A percentile compares a stretch with the other conserved stretches of the same genome.
Evolutionary conservation across 257 asterid genomes (phyloP).

Genomic region (Przewalskia tangutica): DNA sequence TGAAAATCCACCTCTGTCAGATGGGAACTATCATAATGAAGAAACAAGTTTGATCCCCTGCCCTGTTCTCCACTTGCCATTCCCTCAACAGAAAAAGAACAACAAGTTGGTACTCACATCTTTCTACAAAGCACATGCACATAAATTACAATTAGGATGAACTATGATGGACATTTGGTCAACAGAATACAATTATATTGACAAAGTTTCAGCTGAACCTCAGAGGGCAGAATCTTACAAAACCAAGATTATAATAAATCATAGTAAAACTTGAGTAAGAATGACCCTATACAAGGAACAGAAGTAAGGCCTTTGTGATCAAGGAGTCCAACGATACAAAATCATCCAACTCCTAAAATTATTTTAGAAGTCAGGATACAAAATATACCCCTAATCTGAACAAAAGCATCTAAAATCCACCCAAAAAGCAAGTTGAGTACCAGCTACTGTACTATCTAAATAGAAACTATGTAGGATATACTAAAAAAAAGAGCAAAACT

Average conservation of each 20-base stretch:
- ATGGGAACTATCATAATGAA: neutral
- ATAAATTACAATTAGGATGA: neutral
- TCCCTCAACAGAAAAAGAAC: neutral
- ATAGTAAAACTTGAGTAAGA: neutral
- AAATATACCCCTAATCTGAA: neutral
- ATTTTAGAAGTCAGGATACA: neutral
- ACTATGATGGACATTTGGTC: neutral
- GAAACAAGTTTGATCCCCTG: neutral
- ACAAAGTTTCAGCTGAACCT: neutral
- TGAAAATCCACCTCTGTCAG: neutral
- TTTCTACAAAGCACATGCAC: neutral
- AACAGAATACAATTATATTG: neutral
- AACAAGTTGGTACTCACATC: neutral
- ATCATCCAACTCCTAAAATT: neutral
- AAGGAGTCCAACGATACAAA: neutral
- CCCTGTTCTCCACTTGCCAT: neutral
- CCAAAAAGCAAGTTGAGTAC: neutral
- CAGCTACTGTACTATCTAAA: neutral
- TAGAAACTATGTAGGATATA: neutral
- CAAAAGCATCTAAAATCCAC: neutral
- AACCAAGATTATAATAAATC: neutral
- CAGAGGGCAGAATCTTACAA: neutral
- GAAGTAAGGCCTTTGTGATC: neutral
- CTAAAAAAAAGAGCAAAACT: neutral
- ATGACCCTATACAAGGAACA: neutral